These are phyloP conservation scores for Aspergillus funiculosus DNA, from an alignment of 495 filamentous ascomycete genomes.

Conservation along the genomic window DNA sequence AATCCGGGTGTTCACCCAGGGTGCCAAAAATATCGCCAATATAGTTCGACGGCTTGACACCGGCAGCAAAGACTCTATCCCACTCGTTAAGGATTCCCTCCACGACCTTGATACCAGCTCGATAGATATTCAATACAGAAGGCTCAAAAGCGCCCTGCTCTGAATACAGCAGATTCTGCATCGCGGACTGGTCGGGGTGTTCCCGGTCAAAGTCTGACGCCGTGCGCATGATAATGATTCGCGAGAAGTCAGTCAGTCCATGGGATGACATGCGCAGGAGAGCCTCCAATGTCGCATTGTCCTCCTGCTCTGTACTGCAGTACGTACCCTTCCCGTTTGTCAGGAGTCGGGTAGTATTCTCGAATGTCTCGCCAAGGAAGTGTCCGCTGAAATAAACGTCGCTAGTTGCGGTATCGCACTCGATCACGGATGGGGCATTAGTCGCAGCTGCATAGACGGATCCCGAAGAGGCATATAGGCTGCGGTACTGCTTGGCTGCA, in stretches of 20 bases:
- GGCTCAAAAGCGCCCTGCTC: conserved; percentile 56
- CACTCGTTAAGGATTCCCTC: conserved; percentile 58
- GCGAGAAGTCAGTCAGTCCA: conserved; percentile 57
- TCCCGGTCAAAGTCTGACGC: conserved; percentile 69
- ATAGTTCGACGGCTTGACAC: conserved; percentile 61
- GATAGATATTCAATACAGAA: conserved; percentile 59
- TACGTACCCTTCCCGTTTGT: conserved; percentile 66
- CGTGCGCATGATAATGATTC: conserved; percentile 69
- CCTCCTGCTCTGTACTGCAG: conserved; percentile 69
- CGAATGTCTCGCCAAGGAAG: conserved; percentile 56
- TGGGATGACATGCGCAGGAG: conserved; percentile 53
- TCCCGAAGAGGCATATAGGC: conserved; percentile 44
- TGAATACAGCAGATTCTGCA: conserved; percentile 52
- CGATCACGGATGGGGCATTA: conserved; percentile 50
- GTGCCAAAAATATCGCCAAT: conserved; percentile 68
- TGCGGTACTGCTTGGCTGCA: conserved; percentile 51
- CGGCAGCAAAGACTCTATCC: conserved; percentile 51
- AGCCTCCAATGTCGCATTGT: conserved; percentile 65
- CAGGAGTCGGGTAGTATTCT: conserved; percentile 56
- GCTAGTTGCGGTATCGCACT: conserved; percentile 63
- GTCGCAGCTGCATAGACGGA: conserved; percentile 47
- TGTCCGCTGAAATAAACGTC: conserved; percentile 68
- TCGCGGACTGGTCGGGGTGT: conserved; percentile 48
- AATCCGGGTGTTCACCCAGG: conserved; percentile 59
- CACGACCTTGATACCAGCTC: conserved; percentile 61